These are phyloP conservation scores for Aspergillaceae sp. DNA, from an alignment of 2,329 filamentous ascomycete species.

Conservation along the genomic window DNA sequence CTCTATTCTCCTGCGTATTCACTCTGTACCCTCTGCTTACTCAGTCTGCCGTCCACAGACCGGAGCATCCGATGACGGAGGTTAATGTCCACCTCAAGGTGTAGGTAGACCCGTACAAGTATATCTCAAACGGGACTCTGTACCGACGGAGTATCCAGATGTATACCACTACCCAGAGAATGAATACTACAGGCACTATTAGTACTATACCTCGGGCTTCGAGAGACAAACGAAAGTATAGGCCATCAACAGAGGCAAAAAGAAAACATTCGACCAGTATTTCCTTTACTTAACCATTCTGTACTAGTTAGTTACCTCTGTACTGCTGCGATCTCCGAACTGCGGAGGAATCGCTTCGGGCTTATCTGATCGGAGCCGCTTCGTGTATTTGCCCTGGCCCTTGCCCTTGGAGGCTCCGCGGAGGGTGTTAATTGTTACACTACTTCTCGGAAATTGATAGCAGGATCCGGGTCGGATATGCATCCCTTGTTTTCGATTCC, in stretches of 20 bases:
- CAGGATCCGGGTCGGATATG: too few species aligned
- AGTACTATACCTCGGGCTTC: too few species aligned
- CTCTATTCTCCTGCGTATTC: neutral
- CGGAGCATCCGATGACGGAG: conserved; percentile 17
- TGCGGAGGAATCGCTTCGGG: conserved; percentile 10
- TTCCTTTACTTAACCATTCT: too few species aligned
- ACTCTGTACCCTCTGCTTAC: neutral
- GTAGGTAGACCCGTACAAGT: neutral
- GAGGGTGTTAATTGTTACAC: too few species aligned
- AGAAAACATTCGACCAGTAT: neutral
- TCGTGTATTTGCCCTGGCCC: neutral
- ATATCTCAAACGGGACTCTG: too few species aligned
- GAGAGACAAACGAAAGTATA: neutral
- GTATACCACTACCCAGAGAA: too few species aligned
- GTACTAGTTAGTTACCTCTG: neutral
- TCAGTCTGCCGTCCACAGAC: neutral
- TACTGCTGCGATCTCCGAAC: conserved; percentile 9
- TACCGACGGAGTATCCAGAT: too few species aligned
- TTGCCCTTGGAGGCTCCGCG: neutral
- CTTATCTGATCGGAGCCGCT: neutral
- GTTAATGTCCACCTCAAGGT: neutral
- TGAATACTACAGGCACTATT: neutral
- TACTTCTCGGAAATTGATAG: too few species aligned
- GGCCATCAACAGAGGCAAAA: neutral
- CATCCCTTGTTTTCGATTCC: neutral